A percentile compares a stretch with the other conserved stretches of the same genome.
phyloP scores from a whole-genome alignment of 345 rosid genomes.

The Capsella bursapastoris region DNA sequence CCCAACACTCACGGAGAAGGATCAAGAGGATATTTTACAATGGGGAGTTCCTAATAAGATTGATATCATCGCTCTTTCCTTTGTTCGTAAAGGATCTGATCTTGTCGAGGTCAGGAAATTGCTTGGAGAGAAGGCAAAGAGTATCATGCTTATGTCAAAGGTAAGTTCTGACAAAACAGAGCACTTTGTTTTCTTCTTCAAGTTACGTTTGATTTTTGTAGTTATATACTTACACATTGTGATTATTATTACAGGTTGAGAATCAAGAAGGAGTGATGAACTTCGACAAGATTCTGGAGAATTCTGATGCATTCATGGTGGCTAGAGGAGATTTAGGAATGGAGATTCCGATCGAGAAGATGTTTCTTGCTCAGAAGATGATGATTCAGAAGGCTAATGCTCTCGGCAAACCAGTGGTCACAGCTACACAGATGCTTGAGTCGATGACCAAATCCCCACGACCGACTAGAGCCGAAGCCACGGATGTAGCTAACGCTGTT shows the following conservation, averaged over 20 bases:
- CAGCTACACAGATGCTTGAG: conserved; percentile 71
- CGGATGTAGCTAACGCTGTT: conserved; percentile 82
- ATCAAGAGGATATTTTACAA: conserved; percentile 57
- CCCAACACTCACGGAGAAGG: conserved; percentile 65
- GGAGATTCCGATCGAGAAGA: conserved; percentile 81
- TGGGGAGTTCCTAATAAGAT: conserved; percentile 69
- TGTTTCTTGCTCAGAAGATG: conserved; percentile 70
- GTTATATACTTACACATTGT: background rate
- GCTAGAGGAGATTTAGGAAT: conserved; percentile 82
- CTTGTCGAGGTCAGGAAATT: conserved; percentile 55
- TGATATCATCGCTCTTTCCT: conserved; percentile 66
- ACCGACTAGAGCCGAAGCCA: conserved; percentile 79
- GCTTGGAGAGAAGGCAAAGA: conserved; percentile 52
- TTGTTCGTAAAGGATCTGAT: conserved; percentile 69
- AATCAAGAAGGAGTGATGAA: conserved; percentile 77
- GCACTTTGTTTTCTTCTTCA: background rate
- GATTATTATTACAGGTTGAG: conserved; percentile 53
- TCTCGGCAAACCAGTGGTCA: conserved; percentile 66
- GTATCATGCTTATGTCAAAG: conserved; percentile 49
- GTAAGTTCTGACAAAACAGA: background rate
- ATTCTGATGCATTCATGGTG: conserved; percentile 81
- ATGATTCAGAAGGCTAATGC: conserved; percentile 70
- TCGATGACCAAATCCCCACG: conserved; percentile 74
- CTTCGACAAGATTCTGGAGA: conserved; percentile 60
- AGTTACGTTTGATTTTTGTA: background rate